Conservation (phyloP, 139 green algal species). For the Chlorella sp. region DNA sequence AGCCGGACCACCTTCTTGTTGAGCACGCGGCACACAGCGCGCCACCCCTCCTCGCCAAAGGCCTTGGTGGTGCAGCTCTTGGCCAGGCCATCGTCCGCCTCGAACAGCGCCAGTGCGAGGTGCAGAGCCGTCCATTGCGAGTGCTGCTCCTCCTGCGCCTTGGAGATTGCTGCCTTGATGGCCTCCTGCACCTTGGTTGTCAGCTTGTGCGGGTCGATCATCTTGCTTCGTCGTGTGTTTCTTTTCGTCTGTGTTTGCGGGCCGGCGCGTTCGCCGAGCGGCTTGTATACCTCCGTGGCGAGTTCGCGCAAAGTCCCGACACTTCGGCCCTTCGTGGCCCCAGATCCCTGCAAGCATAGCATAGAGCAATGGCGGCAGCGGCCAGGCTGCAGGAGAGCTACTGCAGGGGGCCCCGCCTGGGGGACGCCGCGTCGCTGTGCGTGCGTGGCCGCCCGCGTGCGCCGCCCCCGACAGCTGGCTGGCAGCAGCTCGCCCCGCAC, state of each 20-base stretch:
- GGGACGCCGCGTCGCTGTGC: slow-evolving; percentile 80
- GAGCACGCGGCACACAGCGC: slow-evolving; percentile 43
- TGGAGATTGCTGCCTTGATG: slow-evolving; percentile 6
- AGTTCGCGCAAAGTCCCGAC: too few relatives aligned
- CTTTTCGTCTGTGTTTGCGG: not conserved
- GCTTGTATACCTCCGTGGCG: too few relatives aligned
- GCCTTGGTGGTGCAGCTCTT: slow-evolving; percentile 4
- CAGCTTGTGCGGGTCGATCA: slow-evolving; percentile 46
- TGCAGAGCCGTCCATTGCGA: slow-evolving; percentile 57
- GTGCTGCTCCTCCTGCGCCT: slow-evolving; percentile 57
- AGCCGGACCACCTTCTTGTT: slow-evolving; percentile 45
- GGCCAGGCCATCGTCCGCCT: slow-evolving; percentile 35
- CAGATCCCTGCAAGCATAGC: not conserved
- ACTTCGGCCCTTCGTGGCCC: not conserved
- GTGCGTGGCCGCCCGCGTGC: not conserved
- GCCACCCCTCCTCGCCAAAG: slow-evolving; percentile 39
- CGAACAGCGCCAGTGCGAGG: slow-evolving; percentile 60
- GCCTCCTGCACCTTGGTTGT: slow-evolving; percentile 38
- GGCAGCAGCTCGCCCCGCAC: not conserved
- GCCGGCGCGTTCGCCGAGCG: not conserved
- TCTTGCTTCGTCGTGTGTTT: not conserved
- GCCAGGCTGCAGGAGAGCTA: not conserved
- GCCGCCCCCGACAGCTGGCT: too few relatives aligned
- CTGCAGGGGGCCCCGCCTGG: slow-evolving; percentile 60
- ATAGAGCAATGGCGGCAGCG: not conserved